Evolutionary conservation across 2,329 filamentous ascomycete genomes (phyloP).

Genomic region (Graphilbum ipis-grandicollis): DNA sequence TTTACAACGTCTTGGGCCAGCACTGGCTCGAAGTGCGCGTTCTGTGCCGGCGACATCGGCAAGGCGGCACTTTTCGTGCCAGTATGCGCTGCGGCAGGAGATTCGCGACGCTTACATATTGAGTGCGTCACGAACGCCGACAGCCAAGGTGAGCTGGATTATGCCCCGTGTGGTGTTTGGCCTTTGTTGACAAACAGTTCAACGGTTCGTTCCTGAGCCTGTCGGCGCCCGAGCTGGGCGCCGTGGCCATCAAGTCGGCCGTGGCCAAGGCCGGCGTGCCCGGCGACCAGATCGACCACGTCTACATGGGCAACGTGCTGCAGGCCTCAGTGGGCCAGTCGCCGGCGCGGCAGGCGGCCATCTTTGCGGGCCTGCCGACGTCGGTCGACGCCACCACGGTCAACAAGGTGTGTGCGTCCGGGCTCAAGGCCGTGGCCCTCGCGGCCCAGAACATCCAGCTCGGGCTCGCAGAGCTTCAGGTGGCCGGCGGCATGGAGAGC

Average conservation of each 20-base stretch:
- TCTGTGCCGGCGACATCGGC: conserved; percentile 15
- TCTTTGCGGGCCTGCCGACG: conserved; percentile 73
- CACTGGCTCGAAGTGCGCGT: conserved; percentile 3
- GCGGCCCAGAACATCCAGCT: conserved; percentile 92
- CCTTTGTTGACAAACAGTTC: conserved; percentile 42
- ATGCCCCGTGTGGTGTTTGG: neutral
- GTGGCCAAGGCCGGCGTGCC: conserved; percentile 75
- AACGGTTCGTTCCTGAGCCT: conserved; percentile 80
- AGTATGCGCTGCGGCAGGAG: conserved; percentile 23
- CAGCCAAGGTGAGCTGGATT: conserved; percentile 50
- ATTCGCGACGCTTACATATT: conserved; percentile 88
- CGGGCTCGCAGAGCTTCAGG: conserved; percentile 69
- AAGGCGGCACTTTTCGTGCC: conserved; percentile 28
- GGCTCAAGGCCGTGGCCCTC: conserved; percentile 77
- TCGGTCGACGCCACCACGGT: conserved; percentile 77
- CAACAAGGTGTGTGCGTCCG: conserved; percentile 96
- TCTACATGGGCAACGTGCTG: conserved; percentile 96
- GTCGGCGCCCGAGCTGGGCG: conserved; percentile 73
- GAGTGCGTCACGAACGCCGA: conserved; percentile 77
- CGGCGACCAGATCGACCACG: conserved; percentile 63
- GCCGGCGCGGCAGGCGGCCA: conserved; percentile 75
- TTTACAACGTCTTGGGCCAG: conserved; percentile 4
- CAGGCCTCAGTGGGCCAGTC: conserved; percentile 73
- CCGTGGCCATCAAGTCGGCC: conserved; percentile 81
- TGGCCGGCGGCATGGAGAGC: conserved; percentile 95